Evolutionary conservation across 2,329 filamentous ascomycete species (phyloP), one percentile per base, ranked within the genome.

Genomic region (Sporothrix variecibatus): DNA sequence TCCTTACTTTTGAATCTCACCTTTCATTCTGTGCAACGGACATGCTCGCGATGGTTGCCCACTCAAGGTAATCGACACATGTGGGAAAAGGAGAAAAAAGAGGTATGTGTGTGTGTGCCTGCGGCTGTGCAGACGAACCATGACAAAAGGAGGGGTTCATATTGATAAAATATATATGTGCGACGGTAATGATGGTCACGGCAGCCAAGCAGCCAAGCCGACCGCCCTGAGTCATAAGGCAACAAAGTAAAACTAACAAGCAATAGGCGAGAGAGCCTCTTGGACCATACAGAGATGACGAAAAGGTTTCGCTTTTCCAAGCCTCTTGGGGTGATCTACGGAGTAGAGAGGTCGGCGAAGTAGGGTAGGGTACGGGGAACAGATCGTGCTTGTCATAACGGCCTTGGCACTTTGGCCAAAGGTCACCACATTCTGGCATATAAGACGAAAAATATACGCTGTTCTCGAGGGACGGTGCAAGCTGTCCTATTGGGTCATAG

Each of bases 171-270:
- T 43, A 43, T 43, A 34, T 58, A 31, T 40, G 31, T 23, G 20
- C n/a, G 23, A 53, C 51, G 40, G 40, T 43, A 43, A 43, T 31
- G 3, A 43, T 31, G 3, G 31, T 28, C 7, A 28, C 58, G 58
- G 58, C 20, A 64, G 31, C 31, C 58, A 38, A 38, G 58, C 20
- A 64, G 31, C 31, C 58, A 38, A 38, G 23, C 26, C 56, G 56
- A 20, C 34, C 56, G 56, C 20, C 60, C 60, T 65, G 60, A 65
- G 34, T 65, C 60, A 65, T 65, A 65, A 65, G 60, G 60, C 20
- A 65, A n/a, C 34, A 43, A 60, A 31, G 28, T 20, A 58, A 17
- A 17, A 60, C 28, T 31, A 17, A 60, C 2, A 34, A 17, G 17
- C 43, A 49, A 49, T 20, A 20, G 15, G 43, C 43, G 15, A 4